Evolutionary conservation across 495 filamentous ascomycete species (phyloP), one percentile per base, ranked within the genome.

Genomic region (Saxophila tyrrhenica): DNA sequence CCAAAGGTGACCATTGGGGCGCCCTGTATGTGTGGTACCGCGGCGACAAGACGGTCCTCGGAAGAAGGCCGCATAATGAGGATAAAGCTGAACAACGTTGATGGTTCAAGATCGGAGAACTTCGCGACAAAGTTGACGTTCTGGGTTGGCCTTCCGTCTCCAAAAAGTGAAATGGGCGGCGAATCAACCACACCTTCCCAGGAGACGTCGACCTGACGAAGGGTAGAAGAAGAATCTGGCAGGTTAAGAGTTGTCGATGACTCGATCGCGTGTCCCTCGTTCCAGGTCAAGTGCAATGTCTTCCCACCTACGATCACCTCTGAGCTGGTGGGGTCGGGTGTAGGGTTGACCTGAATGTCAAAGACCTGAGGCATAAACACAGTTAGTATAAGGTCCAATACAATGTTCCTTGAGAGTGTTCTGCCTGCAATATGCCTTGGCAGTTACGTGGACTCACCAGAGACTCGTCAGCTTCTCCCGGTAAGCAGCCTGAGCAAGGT

Each of bases 381-480:
- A 47, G 21, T 24, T 62, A 29, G 54, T 24, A 51, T 24, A 48
- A 52, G 43, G 13, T 5, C 29, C 13, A 35, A 13, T 13, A 35
- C 7, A 13, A 35, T 35, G 13, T 44, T 41, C 24, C n/a, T 44
- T 39, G 11, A n/a, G 3, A n/a, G n/a, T n/a, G n/a, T n/a, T n/a
- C n/a, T 16, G 35, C 9, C 35, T 39, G 16, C 35, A 39, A 39
- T 39, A 21, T 44, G 62, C 57, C 60, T 64, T 65, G 60, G 62
- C 54, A 35, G 61, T 57, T 58, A 61, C 65, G 61, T 62, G 29
- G 35, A 59, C 56, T 48, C 39, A 69, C 67, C 50, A 67, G 52
- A 39, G 65, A 58, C 50, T 69, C 67, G 67, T 69, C 67, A 67
- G 55, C 62, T 38, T 52, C 39, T 29, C 49, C 46, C 25, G 43